Evolutionary conservation across 345 rosid species (phyloP).

Genomic region (Punica granatum): DNA sequence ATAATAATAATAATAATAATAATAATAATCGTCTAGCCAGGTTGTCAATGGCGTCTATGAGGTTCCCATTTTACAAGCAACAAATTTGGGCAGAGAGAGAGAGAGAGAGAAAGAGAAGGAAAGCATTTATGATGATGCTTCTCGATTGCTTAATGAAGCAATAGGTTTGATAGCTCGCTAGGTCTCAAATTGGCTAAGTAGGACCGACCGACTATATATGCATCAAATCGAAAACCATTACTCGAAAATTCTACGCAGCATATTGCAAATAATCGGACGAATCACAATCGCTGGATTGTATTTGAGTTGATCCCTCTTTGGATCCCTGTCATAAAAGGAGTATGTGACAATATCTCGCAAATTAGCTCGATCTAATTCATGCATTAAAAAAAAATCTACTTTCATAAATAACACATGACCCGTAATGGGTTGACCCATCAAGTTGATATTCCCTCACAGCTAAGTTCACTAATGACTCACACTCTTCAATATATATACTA

Average conservation of each 20-base stretch:
- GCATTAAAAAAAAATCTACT: not conserved
- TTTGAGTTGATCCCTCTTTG: too few species aligned
- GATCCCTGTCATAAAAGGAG: too few species aligned
- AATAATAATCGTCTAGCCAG: too few species aligned
- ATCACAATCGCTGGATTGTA: too few species aligned
- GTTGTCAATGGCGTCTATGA: not conserved
- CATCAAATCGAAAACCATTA: too few species aligned
- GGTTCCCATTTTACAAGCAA: not conserved
- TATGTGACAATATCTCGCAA: not conserved
- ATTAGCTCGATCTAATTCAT: not conserved
- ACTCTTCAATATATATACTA: not conserved
- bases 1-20: too few species aligned
- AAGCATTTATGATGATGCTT: not conserved
- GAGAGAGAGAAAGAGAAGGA: too few species aligned
- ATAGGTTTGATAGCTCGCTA: slow-evolving; percentile 15
- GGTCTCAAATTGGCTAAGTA: slow-evolving; percentile 13
- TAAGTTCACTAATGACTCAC: not conserved
- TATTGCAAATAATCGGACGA: too few species aligned
- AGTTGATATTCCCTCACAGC: not conserved
- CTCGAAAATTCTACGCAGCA: too few species aligned
- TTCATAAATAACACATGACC: not conserved
- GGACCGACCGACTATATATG: too few species aligned
- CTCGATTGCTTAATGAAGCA: slow-evolving; percentile 3
- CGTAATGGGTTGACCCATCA: slow-evolving; percentile 1
- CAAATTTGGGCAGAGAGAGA: not conserved